These are phyloP conservation scores for Eutreptiella sp. DNA, from an alignment of 208 protist genomes.

Conservation along the genomic window DNA sequence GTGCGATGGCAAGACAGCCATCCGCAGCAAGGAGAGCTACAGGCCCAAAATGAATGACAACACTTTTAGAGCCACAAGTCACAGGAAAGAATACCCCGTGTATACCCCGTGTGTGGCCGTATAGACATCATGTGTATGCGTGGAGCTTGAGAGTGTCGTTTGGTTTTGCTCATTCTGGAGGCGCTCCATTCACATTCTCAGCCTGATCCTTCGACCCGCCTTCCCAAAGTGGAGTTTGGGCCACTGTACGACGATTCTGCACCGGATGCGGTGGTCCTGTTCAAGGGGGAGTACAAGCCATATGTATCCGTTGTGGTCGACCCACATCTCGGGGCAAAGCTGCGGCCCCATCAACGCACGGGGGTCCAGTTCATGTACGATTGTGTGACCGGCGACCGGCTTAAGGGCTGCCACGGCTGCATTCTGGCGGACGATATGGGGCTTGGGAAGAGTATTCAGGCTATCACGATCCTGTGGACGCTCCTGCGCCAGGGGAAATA, in stretches of 20 bases:
- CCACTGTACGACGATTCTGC: constrained; percentile 67
- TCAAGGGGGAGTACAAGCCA: constrained; percentile 76
- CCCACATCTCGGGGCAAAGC: constrained; percentile 76
- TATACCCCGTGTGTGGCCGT: too few relatives aligned
- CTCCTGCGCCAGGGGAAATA: constrained; percentile 43
- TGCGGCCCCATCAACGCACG: constrained; percentile 73
- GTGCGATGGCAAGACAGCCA: too few relatives aligned
- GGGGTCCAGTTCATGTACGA: constrained; percentile 85
- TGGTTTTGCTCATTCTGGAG: too few relatives aligned
- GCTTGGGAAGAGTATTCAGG: constrained; percentile 41
- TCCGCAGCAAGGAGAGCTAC: too few relatives aligned
- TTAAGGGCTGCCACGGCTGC: constrained; percentile 73
- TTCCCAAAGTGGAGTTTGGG: constrained; percentile 40
- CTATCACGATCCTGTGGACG: constrained; percentile 33
- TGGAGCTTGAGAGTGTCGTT: too few relatives aligned
- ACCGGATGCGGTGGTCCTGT: constrained; percentile 67
- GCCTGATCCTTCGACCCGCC: too few relatives aligned
- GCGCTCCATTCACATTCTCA: too few relatives aligned
- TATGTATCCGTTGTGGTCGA: constrained; percentile 80
- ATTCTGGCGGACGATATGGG: constrained; percentile 48
- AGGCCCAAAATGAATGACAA: too few relatives aligned
- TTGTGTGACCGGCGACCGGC: constrained; percentile 73
- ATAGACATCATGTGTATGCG: too few relatives aligned
- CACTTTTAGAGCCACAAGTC: too few relatives aligned
- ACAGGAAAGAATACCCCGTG: too few relatives aligned